Evolutionary conservation across 78 protist genomes (phyloP), one percentile per base, ranked within the genome.

Genomic region (Anaeramoeba flamelloides): DNA sequence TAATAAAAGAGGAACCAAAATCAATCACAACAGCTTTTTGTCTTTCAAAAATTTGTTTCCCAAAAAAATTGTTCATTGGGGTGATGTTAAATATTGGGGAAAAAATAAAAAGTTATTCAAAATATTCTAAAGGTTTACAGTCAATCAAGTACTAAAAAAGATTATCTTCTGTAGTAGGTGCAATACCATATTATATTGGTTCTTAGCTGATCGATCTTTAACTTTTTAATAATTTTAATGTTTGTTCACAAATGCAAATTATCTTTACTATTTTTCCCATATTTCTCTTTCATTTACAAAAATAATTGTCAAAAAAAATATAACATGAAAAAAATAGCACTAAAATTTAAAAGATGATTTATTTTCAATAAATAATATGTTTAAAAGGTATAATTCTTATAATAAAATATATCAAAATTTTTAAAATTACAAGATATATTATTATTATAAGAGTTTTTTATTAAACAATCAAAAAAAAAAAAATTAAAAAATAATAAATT

Each of bases 401-500:
- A 65, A 65, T 30, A 65, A 65, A 65, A 30, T 31, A 65, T 30
- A 65, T 31, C 74, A 30, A n/a, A n/a, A n/a, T 65, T 65, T 65
- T 30, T 30, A 65, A 65, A 65, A 65, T 65, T 30, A 65, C 30
- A 65, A n/a, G 30, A 65, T 65, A n/a, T n/a, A n/a, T 65, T 31
- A 65, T 31, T 30, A 65, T 31, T 31, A 65, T 31, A n/a, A n/a
- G n/a, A n/a, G 30, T 30, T 30, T n/a, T 31, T 65, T 65, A 65
- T 65, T 31, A n/a, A n/a, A n/a, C 74, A 65, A 30, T 31, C 40
- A n/a, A 65, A 65, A 65, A n/a, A n/a, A 65, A n/a, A n/a, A 30
- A n/a, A n/a, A 65, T 65, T 65, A n/a, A 30, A n/a, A n/a, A n/a
- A 65, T 65, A 65, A n/a, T 65, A n/a, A n/a, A n/a, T 65, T 65